A percentile compares a stretch with the other conserved stretches of the same genome.
These are phyloP conservation scores for Coemansia sp. DNA, from an alignment of 192 early-diverging fungal species.

Conservation along the genomic window DNA sequence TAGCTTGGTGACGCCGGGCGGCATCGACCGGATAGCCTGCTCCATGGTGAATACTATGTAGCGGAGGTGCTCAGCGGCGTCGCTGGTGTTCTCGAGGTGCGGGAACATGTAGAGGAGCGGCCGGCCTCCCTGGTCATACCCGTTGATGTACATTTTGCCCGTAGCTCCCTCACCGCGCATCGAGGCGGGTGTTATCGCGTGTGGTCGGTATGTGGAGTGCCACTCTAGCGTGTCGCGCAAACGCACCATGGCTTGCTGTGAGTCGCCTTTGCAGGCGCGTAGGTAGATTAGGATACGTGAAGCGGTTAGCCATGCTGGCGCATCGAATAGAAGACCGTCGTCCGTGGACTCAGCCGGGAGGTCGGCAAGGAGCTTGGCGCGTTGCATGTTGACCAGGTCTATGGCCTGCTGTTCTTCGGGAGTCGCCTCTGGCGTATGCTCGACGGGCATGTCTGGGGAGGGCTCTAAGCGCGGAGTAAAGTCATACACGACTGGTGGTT, in stretches of 20 bases:
- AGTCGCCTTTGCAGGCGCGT: conserved; percentile 70
- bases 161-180: conserved; percentile 73
- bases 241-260: conserved; percentile 57
- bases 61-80: conserved; percentile 67
- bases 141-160: conserved; percentile 83
- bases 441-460: conserved; percentile 11
- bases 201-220: conserved; percentile 73
- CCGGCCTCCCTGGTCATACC: conserved; percentile 72
- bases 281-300: conserved; percentile 69
- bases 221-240: conserved; percentile 77
- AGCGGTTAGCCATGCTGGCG: conserved; percentile 22
- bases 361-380: conserved; percentile 32
- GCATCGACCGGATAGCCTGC: conserved; percentile 69
- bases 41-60: conserved; percentile 85
- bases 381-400: conserved; percentile 20
- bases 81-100: conserved; percentile 77
- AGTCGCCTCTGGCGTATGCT: conserved; percentile 33
- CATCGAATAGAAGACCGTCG: conserved; percentile 24
- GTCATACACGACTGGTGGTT: conserved; percentile 18
- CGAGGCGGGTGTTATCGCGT: conserved; percentile 66
- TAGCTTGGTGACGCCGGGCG: conserved; percentile 69
- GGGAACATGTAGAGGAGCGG: conserved; percentile 79
- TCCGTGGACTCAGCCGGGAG: conserved; percentile 36
- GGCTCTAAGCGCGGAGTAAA: conserved; percentile 29
- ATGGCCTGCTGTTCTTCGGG: conserved; percentile 33